Percentiles rank a stretch among this genome's conserved stretches.
Evolutionary conservation across 2,329 filamentous ascomycete species (phyloP).

Genomic region (Diplodia corticola): DNA sequence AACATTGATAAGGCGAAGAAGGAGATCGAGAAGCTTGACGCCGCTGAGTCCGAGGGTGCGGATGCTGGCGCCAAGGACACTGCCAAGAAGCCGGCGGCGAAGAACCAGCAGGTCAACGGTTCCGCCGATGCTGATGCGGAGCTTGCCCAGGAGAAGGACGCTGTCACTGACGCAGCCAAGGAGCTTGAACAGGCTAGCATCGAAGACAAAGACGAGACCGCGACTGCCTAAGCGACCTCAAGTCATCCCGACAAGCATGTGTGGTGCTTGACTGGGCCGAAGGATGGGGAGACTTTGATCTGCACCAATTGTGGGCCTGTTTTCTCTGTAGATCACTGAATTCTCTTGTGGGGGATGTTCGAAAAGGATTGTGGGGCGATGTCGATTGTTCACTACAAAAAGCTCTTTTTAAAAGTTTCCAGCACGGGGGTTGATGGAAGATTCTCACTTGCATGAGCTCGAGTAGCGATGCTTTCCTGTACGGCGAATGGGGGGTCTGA

Average conservation of each 20-base stretch:
- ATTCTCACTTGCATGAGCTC: slow-evolving; percentile 8
- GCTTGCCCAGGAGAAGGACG: slow-evolving; percentile 59
- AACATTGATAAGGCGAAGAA: slow-evolving; percentile 97
- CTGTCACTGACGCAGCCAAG: slow-evolving; percentile 58
- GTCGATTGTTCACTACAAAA: slow-evolving; percentile 1
- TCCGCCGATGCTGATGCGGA: slow-evolving; percentile 55
- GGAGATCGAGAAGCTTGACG: slow-evolving; percentile 81
- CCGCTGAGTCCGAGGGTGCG: slow-evolving; percentile 59
- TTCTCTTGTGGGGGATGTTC: neutral
- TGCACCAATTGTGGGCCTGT: neutral
- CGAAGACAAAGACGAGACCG: slow-evolving; percentile 49
- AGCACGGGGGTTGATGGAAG: neutral
- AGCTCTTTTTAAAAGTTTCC: slow-evolving; percentile 1
- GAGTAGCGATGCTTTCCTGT: neutral
- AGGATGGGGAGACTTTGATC: neutral
- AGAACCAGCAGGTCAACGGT: slow-evolving; percentile 56
- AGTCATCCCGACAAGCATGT: too few species aligned
- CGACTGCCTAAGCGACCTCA: neutral
- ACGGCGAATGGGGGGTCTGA: neutral
- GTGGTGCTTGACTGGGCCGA: neutral
- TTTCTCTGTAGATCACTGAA: neutral
- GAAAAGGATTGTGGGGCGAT: slow-evolving; percentile 10
- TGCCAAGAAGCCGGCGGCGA: slow-evolving; percentile 55
- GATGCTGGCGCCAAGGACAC: slow-evolving; percentile 56
- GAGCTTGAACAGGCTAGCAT: slow-evolving; percentile 62